Evolutionary conservation across 129 eudicot genomes (phyloP), one percentile per base, ranked within the genome.

Genomic region (Flaveria sonorensis): DNA sequence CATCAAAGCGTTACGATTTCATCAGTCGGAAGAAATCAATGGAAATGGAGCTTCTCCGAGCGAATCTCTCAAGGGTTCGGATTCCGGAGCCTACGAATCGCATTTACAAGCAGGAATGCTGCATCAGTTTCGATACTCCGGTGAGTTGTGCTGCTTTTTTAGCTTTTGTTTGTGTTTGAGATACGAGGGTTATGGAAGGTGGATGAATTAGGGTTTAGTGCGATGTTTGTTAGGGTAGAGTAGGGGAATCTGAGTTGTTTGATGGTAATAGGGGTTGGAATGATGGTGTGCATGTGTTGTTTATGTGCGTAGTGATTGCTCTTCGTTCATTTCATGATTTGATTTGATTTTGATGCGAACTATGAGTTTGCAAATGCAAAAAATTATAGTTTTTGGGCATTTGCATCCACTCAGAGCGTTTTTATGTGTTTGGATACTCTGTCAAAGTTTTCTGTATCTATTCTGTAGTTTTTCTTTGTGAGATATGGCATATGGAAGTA

Each of bases 1-100:
- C 40, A 5, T 36, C 40, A 4, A 6, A 36, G 60, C 63, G 46
- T 20, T 62, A 46, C 72, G 65, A 60, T 43, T 23, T 32, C 77
- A 47, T 70, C 57, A 14, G 70, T 45, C 40, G 7, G 47, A 30
- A 71, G 47, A 30, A 77, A 24, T 53, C 7, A 45, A 78, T 74
- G 80, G 84, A 74, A 42, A 91, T 94, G 98, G 98, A 94, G 76
- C 83, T 89, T 53, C 97, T 94, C 62, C 92, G 97, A 51, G 43
- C 90, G 72, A 87, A 91, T 81, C 92, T 94, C 62, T 75, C 87
- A 6, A 83, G 85, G 7, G 93, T 94, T 60, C 91, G 97, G 18
- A 94, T 91, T 60, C 97, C 98, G 14, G 98, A 91, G 65, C 98
- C 98, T 3, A 91, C 97, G 12, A 86, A 87, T 85, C 98, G 98